Evolutionary conservation across 192 early-diverging fungal species (phyloP), one percentile per base, ranked within the genome.

Genomic region (Podila clonocystis): DNA sequence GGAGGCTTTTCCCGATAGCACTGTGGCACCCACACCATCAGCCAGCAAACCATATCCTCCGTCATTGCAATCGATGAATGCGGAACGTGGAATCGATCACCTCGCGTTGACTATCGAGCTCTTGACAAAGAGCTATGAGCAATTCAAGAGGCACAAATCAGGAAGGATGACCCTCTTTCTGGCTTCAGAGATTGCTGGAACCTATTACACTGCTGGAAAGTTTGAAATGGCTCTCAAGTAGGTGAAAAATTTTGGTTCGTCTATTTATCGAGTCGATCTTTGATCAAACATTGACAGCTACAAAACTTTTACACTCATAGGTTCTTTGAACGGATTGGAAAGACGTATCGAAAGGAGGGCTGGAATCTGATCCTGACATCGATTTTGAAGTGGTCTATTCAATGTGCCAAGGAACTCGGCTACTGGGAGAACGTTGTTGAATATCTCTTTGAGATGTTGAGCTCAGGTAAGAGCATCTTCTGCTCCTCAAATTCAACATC

Each of bases 61-160:
- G 58, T 67, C 75, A 12, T 61, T 82, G 58, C 87, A 67, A 22
- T 76, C 64, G 9, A 75, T 83, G 49, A 71, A 63, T 28, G 83
- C 75, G 19, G 92, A 93, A 74, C 71, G 85, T 50, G 59, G 65
- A 24, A 59, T 93, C 17, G 93, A 94, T 78, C 93, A 95, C 69
- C 84, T 90, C 11, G 69, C 84, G 13, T 33, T 90, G 15, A 91
- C 94, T 8, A 95, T 97, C 65, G 94, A 96, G 64, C 74, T 97
- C 4, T 71, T 96, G n/a, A 96, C 95, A 8, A 95, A 95, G 70
- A 90, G 94, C n/a, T 97, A 97, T 67, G 96, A 97, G 58, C 91
- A 93, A 50, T 97, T 96, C 73, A 95, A 96, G 72, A 83, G 85
- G 57, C 77, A 91, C 31, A 91, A 90, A 49, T 83, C 84, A 52